Evolutionary conservation across 805 yeast species (phyloP).

Genomic region (Blastobotrys mokoenaii): DNA sequence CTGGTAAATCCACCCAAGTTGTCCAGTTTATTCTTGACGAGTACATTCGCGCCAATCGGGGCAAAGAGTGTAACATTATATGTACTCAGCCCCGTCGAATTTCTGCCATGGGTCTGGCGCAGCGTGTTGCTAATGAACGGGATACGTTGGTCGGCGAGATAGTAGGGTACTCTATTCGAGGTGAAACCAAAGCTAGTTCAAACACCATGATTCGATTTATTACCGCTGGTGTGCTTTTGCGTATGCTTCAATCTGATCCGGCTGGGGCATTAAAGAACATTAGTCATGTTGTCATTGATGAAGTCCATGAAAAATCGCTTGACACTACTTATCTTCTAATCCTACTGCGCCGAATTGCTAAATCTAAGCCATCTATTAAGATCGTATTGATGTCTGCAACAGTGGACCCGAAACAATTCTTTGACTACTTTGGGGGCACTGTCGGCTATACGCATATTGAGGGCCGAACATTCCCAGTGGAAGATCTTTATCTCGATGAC

Average conservation of each 20-base stretch:
- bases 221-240: slow-evolving; percentile 84
- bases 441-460: slow-evolving; percentile 71
- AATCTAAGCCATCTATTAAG: slow-evolving; percentile 36
- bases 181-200: slow-evolving; percentile 59
- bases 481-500: slow-evolving; percentile 64
- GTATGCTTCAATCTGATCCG: slow-evolving; percentile 64
- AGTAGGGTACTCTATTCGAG: slow-evolving; percentile 84
- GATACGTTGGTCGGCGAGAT: slow-evolving; percentile 57
- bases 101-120: slow-evolving; percentile 90
- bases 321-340: slow-evolving; percentile 83
- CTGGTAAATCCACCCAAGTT: slow-evolving; percentile 92
- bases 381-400: slow-evolving; percentile 92
- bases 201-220: slow-evolving; percentile 75
- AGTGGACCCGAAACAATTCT: slow-evolving; percentile 61
- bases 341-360: slow-evolving; percentile 55
- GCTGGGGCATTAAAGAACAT: slow-evolving; percentile 32
- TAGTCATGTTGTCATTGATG: slow-evolving; percentile 77
- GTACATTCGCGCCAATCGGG: slow-evolving; percentile 33
- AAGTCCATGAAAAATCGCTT: slow-evolving; percentile 92
- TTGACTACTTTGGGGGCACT: slow-evolving; percentile 48
- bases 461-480: slow-evolving; percentile 90
- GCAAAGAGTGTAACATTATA: slow-evolving; percentile 48
- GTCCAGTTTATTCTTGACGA: slow-evolving; percentile 83
- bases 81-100: slow-evolving; percentile 97
- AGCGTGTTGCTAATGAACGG: slow-evolving; percentile 83